Base-by-base conservation (phyloP, 1,284 basidiomycete genomes). In the Malassezia psittaci region DNA sequence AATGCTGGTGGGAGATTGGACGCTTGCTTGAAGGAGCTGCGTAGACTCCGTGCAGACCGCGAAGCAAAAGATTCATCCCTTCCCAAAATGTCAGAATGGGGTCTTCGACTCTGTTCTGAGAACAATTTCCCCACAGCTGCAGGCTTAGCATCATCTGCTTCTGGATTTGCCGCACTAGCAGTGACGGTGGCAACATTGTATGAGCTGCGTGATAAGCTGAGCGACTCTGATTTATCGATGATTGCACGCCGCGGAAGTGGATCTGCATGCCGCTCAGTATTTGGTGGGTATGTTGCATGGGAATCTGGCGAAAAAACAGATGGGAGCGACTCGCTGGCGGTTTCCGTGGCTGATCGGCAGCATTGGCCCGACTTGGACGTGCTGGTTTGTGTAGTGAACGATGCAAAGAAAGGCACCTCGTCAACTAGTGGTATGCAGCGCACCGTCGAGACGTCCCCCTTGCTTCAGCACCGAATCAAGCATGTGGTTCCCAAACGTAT, bases 61-160 rank as follows among this genome's bases (percentile, higher is more conserved):
- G 91, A 96, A 77, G 81, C 41, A 39, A 43, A 60, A 36, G 65
- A 72, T 40, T 42, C 41, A 32, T 59, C 50, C 32, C 53, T 71
- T 21, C 59, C 67, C 33, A 79, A 66, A 60, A 63, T 68, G 15
- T 75, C 65, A 15, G 47, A 57, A 57, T 74, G 63, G 60, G 54
- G 62, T 13, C 65, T 70, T 11, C 67, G 88, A 77, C 90, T 99
- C 63, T 83, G 83, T 57, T 96, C 91, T 10, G 85, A 85, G 78
- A 99, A 99, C 82, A 98, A 98, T 80, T 98, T 99, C 80, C 93
- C 93, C 21, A 98, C 93, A 5, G 94, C 94, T 8, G 94, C 93
- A 0, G 94, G 93, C 11, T 84, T 99, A 37, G 93, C 94, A 0
- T 96, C 93, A 0, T 96, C 90, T 32, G 93, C 94, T 0, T 90